Base-by-base conservation (phyloP, 495 filamentous ascomycete genomes). In the Lasiosphaeria miniovina region DNA sequence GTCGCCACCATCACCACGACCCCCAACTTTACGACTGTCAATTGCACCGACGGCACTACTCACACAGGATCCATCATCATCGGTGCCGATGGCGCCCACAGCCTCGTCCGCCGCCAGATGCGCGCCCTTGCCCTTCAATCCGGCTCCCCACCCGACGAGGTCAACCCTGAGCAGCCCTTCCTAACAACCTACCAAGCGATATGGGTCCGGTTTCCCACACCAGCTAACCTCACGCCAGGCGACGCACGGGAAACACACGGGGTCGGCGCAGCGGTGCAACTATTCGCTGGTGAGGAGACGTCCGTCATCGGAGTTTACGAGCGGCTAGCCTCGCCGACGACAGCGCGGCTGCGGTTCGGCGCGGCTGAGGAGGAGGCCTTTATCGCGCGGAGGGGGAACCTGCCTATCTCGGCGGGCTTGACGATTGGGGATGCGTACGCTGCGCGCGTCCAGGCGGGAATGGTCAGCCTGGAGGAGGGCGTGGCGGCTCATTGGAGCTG, bases 101-200 rank as follows among this genome's bases (percentile, higher is more conserved):
- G 72, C 35, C 65, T 70, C 12, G 71, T 77, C 8, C 71, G 80
- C 2, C 58, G 70, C 31, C 71, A 72, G 46, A 74, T 84, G 60
- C 70, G 74, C 65, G 58, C 64, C 7, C 54, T 70, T 45, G 71
- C 68, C 33, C 45, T 80, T 24, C 77, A 68, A 41, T 69, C 71
- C 50, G 66, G 68, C 36, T 67, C 65, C 15, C 63, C 79, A 67
- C 59, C 80, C n/a, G 72, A 82, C 34, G 75, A 74, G 0, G 76
- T 82, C 55, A 77, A 85, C 32, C 75, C 81, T 0, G 80, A 82
- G 51, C 75, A 81, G 14, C 72, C 81, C 43, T 67, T 83, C 60
- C 54, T 65, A 33, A 67, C 48, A 15, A 69, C 68, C 40, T 64
- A 67, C 63, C 60, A 73, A 12, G 17, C 48, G 15, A 10, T 58